These are phyloP conservation scores for Pseudofabraea citricarpa DNA, from an alignment of 2,329 filamentous ascomycete genomes.

Conservation along the genomic window DNA sequence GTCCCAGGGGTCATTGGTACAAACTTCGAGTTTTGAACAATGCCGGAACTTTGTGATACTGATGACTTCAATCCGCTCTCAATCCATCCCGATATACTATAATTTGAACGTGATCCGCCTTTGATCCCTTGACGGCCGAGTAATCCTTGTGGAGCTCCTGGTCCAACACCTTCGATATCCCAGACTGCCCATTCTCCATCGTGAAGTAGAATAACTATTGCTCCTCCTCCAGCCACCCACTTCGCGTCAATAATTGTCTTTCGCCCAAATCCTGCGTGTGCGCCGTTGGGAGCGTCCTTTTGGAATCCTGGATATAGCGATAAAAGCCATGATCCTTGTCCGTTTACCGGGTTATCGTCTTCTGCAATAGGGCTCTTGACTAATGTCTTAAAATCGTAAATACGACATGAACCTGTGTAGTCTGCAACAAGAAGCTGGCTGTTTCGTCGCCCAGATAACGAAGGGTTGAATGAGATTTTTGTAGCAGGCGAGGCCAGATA, in stretches of 20 bases:
- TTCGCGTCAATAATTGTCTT: conserved; percentile 59
- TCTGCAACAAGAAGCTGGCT: conserved; percentile 55
- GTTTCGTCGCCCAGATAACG: conserved; percentile 33
- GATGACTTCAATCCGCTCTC: conserved; percentile 43
- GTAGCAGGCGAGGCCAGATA: conserved; percentile 50
- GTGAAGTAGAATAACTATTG: conserved; percentile 52
- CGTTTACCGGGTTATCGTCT: conserved; percentile 34
- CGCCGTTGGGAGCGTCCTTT: conserved; percentile 36
- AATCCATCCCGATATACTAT: conserved; percentile 53
- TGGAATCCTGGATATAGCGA: conserved; percentile 46
- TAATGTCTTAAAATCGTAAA: conserved; percentile 56
- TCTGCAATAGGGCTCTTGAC: conserved; percentile 47
- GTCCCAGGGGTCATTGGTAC: conserved; percentile 62
- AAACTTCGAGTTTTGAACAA: conserved; percentile 40
- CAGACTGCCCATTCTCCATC: conserved; percentile 66
- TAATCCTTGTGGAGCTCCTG: conserved; percentile 40
- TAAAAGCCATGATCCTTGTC: conserved; percentile 59
- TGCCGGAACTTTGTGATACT: conserved; percentile 4
- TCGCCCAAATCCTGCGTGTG: conserved; percentile 39
- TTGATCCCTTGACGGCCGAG: conserved; percentile 31
- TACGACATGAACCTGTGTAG: conserved; percentile 49
- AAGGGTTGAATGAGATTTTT: conserved; percentile 56
- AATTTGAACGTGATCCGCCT: conserved; percentile 55
- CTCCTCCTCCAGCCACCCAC: conserved; percentile 57
- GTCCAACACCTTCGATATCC: conserved; percentile 57